Evolutionary conservation across 225 moss, liverwort and hornwort species (phyloP).

Genomic region (Antitrichia curtipendula): DNA sequence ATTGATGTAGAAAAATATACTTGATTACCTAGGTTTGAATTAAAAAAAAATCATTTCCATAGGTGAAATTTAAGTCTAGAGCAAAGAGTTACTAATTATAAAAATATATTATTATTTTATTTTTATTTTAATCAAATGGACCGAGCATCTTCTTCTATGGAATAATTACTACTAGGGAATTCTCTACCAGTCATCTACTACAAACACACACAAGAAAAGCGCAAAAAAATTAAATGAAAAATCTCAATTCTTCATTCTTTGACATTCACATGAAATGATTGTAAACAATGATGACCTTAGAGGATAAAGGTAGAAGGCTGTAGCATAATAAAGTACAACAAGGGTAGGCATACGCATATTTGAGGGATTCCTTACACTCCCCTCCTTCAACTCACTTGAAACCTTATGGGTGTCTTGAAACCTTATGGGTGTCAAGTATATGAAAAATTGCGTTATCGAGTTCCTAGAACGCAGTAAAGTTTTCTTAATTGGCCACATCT

Average conservation of each 20-base stretch:
- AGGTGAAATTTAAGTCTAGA: not conserved
- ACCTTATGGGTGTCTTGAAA: too few relatives aligned
- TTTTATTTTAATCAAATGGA: too few relatives aligned
- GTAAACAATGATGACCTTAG: not conserved
- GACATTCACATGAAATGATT: not conserved
- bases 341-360: not conserved
- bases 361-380: not conserved
- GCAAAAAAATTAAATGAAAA: not conserved
- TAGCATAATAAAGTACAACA: not conserved
- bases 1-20: not conserved
- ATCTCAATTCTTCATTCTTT: not conserved
- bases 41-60: too few relatives aligned
- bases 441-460: accelerated
- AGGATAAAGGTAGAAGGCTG: not conserved
- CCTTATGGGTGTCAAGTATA: not conserved
- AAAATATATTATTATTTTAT: not conserved
- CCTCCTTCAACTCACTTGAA: not conserved
- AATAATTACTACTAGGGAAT: not conserved
- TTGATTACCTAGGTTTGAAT: not conserved
- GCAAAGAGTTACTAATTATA: not conserved
- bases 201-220: not conserved
- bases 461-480: accelerated
- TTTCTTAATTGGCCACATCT: not conserved
- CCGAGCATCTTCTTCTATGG: not conserved
- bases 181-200: not conserved